Evolutionary conservation across 2,329 filamentous ascomycete genomes (phyloP).

Genomic region (Tolypocladium album): DNA sequence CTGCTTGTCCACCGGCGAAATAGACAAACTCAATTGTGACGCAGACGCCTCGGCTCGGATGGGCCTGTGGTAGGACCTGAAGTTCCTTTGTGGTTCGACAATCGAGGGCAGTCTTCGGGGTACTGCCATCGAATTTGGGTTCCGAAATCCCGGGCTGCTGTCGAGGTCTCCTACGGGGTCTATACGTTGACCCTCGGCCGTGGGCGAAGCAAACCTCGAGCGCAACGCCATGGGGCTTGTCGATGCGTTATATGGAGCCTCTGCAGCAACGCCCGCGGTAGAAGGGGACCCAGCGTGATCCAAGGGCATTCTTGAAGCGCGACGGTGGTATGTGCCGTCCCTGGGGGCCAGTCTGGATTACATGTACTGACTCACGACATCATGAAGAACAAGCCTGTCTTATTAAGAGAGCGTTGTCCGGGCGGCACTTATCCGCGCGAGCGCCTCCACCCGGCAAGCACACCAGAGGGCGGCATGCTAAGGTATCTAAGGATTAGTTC

Average conservation of each 20-base stretch:
- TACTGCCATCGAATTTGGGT: constrained; percentile 32
- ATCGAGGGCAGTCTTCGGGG: constrained; percentile 28
- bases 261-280: background rate
- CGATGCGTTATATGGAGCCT: background rate
- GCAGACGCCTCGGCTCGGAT: constrained; percentile 30
- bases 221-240: background rate
- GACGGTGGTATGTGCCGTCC: background rate
- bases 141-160: background rate
- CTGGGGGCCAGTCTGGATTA: background rate
- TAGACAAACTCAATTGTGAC: constrained; percentile 27
- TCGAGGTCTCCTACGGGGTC: background rate
- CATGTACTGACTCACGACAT: background rate
- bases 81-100: constrained; percentile 17
- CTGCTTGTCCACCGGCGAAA: background rate
- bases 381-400: background rate
- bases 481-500: background rate
- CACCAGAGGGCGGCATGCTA: background rate
- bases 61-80: constrained; percentile 28
- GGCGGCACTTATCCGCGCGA: background rate
- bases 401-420: background rate
- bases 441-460: background rate
- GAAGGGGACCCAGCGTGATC: background rate
- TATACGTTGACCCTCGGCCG: background rate
- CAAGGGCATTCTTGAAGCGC: background rate
- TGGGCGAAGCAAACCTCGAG: background rate